phyloP scores from a whole-genome alignment of 306 rosid genomes.

The Malus sylvestris region DNA sequence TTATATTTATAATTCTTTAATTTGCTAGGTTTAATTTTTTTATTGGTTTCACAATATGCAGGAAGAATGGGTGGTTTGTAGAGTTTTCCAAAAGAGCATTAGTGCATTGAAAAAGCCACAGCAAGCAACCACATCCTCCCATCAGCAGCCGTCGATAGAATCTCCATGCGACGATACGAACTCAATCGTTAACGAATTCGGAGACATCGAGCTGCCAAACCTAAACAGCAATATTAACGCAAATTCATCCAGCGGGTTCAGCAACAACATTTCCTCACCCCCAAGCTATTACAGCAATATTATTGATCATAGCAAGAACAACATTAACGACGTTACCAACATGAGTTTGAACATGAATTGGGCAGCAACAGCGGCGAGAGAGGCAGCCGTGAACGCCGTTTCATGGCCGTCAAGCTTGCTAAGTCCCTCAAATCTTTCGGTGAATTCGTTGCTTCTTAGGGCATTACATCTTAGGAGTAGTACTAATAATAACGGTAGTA shows the following conservation, averaged over 20 bases:
- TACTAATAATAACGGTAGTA: slow-evolving; percentile 10
- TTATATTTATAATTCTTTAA: neutral
- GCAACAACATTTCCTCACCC: slow-evolving; percentile 25
- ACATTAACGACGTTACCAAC: neutral
- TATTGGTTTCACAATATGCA: slow-evolving; percentile 8
- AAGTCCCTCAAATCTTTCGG: slow-evolving; percentile 36
- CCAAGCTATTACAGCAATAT: slow-evolving; percentile 22
- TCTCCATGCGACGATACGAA: slow-evolving; percentile 59
- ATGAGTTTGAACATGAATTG: slow-evolving; percentile 35
- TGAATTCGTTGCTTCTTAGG: slow-evolving; percentile 77
- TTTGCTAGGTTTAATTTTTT: neutral
- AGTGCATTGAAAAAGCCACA: slow-evolving; percentile 49
- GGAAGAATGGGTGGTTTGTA: slow-evolving; percentile 97
- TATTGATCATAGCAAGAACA: neutral
- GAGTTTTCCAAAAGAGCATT: slow-evolving; percentile 71
- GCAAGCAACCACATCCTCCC: slow-evolving; percentile 39
- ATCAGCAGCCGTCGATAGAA: slow-evolving; percentile 27
- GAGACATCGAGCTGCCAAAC: slow-evolving; percentile 57
- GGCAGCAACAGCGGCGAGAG: slow-evolving; percentile 30
- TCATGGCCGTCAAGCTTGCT: slow-evolving; percentile 57
- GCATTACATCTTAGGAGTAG: slow-evolving; percentile 69
- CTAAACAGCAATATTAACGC: slow-evolving; percentile 20
- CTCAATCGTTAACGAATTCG: slow-evolving; percentile 60
- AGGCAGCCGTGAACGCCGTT: slow-evolving; percentile 20
- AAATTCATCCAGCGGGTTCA: slow-evolving; percentile 34